Conservation (phyloP, 1,139 yeast genomes). For the Protomyces inouyei region DNA sequence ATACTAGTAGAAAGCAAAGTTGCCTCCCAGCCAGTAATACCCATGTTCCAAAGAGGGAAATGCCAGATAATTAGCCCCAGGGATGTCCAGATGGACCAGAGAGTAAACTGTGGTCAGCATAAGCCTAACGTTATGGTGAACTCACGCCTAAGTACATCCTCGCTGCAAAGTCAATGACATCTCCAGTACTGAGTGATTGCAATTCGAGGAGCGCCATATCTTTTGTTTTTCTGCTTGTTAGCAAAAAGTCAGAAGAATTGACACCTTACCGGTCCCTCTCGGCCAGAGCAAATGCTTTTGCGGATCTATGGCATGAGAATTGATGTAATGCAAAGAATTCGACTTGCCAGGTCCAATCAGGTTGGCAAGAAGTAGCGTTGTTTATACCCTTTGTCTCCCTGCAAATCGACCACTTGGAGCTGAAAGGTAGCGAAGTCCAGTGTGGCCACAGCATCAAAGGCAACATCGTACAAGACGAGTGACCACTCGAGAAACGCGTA, state of each 20-base stretch:
- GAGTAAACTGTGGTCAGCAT: slow-evolving; percentile 45
- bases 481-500: slow-evolving; percentile 96
- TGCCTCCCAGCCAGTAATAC: slow-evolving; percentile 80
- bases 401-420: slow-evolving; percentile 44
- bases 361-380: neutral
- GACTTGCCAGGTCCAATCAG: neutral
- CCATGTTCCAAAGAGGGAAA: slow-evolving; percentile 98
- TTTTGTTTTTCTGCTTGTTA: slow-evolving; percentile 1
- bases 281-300: neutral
- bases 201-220: slow-evolving; percentile 7
- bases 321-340: neutral
- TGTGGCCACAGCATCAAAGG: slow-evolving; percentile 75
- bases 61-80: slow-evolving; percentile 87
- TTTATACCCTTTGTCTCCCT: slow-evolving; percentile 35
- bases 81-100: slow-evolving; percentile 80
- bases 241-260: neutral
- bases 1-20: slow-evolving; percentile 55
- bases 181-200: neutral
- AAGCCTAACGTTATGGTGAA: neutral
- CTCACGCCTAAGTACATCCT: slow-evolving; percentile 31
- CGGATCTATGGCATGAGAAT: neutral
- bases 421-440: slow-evolving; percentile 60
- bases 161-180: slow-evolving; percentile 29
- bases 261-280: neutral
- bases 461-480: slow-evolving; percentile 71